Evolutionary conservation across 495 filamentous ascomycete genomes (phyloP), one percentile per base, ranked within the genome.

Genomic region (Immersiella caudata): DNA sequence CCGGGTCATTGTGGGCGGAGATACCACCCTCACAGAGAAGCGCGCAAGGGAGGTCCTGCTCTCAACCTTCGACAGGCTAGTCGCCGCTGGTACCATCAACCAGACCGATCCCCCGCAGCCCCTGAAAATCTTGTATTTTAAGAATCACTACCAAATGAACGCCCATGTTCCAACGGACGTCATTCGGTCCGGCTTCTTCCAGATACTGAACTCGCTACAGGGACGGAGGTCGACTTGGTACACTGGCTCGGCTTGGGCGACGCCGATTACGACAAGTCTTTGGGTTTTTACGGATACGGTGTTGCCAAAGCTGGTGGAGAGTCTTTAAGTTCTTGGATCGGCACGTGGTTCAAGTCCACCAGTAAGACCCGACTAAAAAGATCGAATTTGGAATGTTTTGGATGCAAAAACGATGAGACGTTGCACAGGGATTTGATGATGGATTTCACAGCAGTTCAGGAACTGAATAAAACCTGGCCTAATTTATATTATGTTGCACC

Each of bases 221-320:
- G 80, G 79, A 24, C 67, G 75, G 51, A 69, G 74, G 25, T 73
- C 67, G 20, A 82, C 80, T 16, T 82, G 76, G 74, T 84, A 78
- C 68, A 81, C 80, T 3, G 79, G 80, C 22, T 74, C 74, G 33
- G 74, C 79, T 12, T 81, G 78, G 60, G 71, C 72, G 7, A 75
- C 71, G 25, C 76, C 81, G 64, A 75, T 79, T 64, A 72, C 78
- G 59, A 78, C 77, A 25, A 71, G 67, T 50, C 64, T 81, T 26
- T 81, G 79, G 78, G 59, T 75, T 59, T 83, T 79, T 67, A 76
- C 72, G 8, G 70, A 72, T 35, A 69, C 70, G 16, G 58, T 71
- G 50, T 49, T 71, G 65, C 58, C 51, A n/a, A 61, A 22, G 62
- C 25, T 69, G 62, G 67, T 69, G n/a, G 63, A 18, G 2, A 60